Base-by-base conservation (phyloP, 2,329 filamentous ascomycete species). In the Fusarium coffeatum region DNA sequence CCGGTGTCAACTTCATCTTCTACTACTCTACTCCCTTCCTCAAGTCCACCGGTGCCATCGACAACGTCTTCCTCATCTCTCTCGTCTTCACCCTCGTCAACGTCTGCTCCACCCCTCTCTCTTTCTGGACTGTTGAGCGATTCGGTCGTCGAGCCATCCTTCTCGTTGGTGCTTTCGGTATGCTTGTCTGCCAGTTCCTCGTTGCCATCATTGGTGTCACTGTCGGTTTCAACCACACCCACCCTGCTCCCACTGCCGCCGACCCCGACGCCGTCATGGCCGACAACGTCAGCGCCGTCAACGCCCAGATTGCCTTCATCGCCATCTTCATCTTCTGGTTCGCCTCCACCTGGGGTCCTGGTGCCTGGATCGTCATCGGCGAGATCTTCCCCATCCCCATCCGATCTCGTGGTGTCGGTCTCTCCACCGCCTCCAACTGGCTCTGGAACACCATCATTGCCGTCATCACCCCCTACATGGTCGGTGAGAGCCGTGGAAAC, bases 271-370 rank as follows among this genome's bases (percentile, higher is more conserved):
- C 30, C 74, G 72, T 22, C 22, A 80, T 84, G 10, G 84, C 84
- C 75, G 55, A 86, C 81, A 88, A 90, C 79, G 81, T 85, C 65
- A 70, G 83, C 4, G 90, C 89, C 34, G 68, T 71, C 56, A 72
- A 72, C 57, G 68, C 91, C 51, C 90, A 94, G 86, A 93, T 97
- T 71, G 89, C 92, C 66, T 96, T 97, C 84, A 96, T 96, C 78
- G 92, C 90, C 83, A 90, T 97, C 84, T 96, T 94, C 87, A 94
- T 97, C 85, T 94, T 93, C 87, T 95, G 91, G 87, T 97, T 97
- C 80, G 93, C 93, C 64, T 90, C 88, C 62, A 97, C 93, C 69
- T 97, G 93, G 93, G 93, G 93, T 55, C 93, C 93, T 9, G 91
- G 89, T 51, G 87, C 92, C 55, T 94, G 91, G 92, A 88, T 91